These are phyloP conservation scores for Kodamaea nitidulidarum DNA, from an alignment of 805 yeast genomes.

Conservation along the genomic window DNA sequence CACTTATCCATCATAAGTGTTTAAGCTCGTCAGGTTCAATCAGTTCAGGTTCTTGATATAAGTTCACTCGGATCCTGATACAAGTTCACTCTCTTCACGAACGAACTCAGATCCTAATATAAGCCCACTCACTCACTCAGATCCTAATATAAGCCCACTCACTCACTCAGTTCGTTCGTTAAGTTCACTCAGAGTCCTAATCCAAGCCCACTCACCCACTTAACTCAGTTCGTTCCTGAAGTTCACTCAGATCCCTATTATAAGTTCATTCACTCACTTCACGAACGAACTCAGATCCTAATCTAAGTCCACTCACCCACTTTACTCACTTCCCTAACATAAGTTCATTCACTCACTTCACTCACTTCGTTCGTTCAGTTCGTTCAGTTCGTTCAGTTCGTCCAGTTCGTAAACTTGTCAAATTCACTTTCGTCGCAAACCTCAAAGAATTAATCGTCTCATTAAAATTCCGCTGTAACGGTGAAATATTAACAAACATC, in stretches of 20 bases:
- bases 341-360: background rate
- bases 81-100: no score
- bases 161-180: no score
- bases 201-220: background rate
- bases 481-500: constrained; percentile 89
- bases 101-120: no score
- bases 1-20: no score
- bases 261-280: background rate
- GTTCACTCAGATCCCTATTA: background rate
- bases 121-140: no score
- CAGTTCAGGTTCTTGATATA: no score
- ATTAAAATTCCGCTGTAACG: constrained; percentile 53
- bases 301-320: background rate
- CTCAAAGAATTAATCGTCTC: constrained; percentile 84
- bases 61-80: no score
- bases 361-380: background rate
- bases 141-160: no score
- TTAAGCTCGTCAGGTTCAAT: no score
- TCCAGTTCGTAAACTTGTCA: constrained; percentile 40
- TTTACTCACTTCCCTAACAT: background rate
- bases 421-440: constrained; percentile 81
- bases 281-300: no score
- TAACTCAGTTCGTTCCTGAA: no score
- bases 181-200: no score
- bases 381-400: background rate